Evolutionary conservation across 768 basidiomycete species (phyloP).

Genomic region (Pisolithus sp.): DNA sequence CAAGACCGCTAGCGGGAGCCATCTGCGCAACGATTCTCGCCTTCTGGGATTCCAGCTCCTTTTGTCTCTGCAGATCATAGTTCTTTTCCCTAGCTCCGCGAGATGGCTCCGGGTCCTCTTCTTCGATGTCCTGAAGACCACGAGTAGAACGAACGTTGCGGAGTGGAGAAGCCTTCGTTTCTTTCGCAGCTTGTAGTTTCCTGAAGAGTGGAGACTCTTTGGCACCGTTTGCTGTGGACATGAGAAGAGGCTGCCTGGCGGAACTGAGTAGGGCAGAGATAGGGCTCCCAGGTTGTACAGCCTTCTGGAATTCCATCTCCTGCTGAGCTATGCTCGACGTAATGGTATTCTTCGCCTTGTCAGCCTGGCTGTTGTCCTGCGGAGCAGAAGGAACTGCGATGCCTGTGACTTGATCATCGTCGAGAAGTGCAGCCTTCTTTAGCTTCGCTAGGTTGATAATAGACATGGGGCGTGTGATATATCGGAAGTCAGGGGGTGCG

Average conservation of each 20-base stretch:
- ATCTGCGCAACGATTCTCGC: slow-evolving; percentile 92
- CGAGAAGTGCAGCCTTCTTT: slow-evolving; percentile 55
- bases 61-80: slow-evolving; percentile 41
- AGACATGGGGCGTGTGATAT: slow-evolving; percentile 54
- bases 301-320: slow-evolving; percentile 95
- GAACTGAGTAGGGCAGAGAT: slow-evolving; percentile 88
- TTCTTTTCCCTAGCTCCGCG: slow-evolving; percentile 35
- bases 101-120: slow-evolving; percentile 35
- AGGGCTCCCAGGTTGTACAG: slow-evolving; percentile 91
- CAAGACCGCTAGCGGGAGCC: slow-evolving; percentile 45
- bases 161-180: slow-evolving; percentile 48
- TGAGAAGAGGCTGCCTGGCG: slow-evolving; percentile 80
- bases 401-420: slow-evolving; percentile 47
- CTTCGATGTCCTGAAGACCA: slow-evolving; percentile 42
- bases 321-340: slow-evolving; percentile 70
- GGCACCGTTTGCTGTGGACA: slow-evolving; percentile 43
- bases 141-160: slow-evolving; percentile 35
- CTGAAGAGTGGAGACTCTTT: slow-evolving; percentile 35
- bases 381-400: slow-evolving; percentile 38
- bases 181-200: slow-evolving; percentile 52
- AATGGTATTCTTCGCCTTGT: slow-evolving; percentile 32
- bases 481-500: slow-evolving; percentile 64
- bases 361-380: slow-evolving; percentile 10
- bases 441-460: slow-evolving; percentile 66
- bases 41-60: slow-evolving; percentile 87